phyloP scores from a whole-genome alignment of 768 basidiomycete genomes.

The Phylloporus sp. region DNA sequence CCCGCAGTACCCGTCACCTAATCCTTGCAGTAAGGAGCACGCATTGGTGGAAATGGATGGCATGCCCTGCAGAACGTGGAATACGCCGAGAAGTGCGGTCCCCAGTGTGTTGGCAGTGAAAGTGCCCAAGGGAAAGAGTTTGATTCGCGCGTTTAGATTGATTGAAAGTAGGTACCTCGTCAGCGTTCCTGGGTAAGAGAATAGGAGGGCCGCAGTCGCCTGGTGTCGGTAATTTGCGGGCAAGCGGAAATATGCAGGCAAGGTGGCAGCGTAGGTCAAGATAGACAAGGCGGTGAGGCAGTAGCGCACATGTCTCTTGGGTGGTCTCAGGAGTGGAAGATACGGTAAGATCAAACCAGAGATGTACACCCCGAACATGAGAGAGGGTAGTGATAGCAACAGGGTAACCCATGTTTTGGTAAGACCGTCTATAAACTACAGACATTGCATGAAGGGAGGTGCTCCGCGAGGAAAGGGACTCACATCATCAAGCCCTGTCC shows the following conservation, averaged over 20 bases:
- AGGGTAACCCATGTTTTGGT: slow-evolving; percentile 79
- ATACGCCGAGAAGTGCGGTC: slow-evolving; percentile 75
- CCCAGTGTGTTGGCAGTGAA: slow-evolving; percentile 71
- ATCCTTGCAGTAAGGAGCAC: slow-evolving; percentile 75
- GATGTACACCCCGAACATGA: slow-evolving; percentile 70
- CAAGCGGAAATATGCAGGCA: slow-evolving; percentile 76
- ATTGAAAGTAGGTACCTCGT: slow-evolving; percentile 77
- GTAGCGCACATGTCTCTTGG: slow-evolving; percentile 45
- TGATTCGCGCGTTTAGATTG: slow-evolving; percentile 60
- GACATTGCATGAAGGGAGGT: slow-evolving; percentile 3
- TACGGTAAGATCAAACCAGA: slow-evolving; percentile 40
- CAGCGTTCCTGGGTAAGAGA: slow-evolving; percentile 86
- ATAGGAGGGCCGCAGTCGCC: slow-evolving; percentile 83
- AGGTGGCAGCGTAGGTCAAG: slow-evolving; percentile 68
- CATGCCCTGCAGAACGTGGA: slow-evolving; percentile 65
- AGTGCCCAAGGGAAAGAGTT: slow-evolving; percentile 73
- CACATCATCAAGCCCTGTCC: slow-evolving; percentile 71
- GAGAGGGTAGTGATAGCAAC: slow-evolving; percentile 67
- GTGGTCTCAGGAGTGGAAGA: slow-evolving; percentile 41
- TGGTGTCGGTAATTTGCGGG: slow-evolving; percentile 65
- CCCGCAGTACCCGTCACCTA: slow-evolving; percentile 91
- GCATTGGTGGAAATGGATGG: slow-evolving; percentile 41
- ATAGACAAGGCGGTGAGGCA: slow-evolving; percentile 52
- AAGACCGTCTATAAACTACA: slow-evolving; percentile 83
- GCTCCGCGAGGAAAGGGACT: slow-evolving; percentile 27